Percentiles rank a stretch among this genome's conserved stretches.
These are phyloP conservation scores for Drechmeria coniospora DNA, from an alignment of 2,329 filamentous ascomycete genomes.

Conservation along the genomic window DNA sequence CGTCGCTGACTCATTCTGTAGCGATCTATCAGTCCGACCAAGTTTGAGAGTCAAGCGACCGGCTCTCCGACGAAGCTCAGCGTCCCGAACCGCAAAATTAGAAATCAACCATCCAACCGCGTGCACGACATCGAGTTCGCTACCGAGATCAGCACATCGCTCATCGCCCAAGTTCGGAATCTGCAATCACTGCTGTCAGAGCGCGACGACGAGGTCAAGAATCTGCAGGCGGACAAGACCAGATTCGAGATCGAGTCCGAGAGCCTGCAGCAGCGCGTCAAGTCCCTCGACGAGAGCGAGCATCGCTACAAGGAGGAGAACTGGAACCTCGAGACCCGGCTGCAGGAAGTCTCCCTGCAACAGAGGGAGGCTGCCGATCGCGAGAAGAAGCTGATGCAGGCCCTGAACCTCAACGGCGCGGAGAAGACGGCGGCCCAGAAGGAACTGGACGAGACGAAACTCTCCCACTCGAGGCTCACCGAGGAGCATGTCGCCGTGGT, in stretches of 20 bases:
- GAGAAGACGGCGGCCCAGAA: constrained; percentile 70
- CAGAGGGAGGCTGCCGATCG: constrained; percentile 66
- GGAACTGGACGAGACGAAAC: constrained; percentile 81
- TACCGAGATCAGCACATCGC: constrained; percentile 90
- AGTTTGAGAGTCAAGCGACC: constrained; percentile 71
- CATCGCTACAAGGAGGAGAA: constrained; percentile 97
- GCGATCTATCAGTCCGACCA: constrained; percentile 57
- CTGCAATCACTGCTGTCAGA: constrained; percentile 73
- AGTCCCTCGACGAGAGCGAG: constrained; percentile 80
- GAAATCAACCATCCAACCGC: constrained; percentile 77
- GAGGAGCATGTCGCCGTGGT: constrained; percentile 66
- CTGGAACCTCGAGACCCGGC: constrained; percentile 87
- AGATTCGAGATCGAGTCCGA: constrained; percentile 72
- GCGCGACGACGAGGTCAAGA: constrained; percentile 73
- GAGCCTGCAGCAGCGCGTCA: constrained; percentile 62
- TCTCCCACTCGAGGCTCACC: constrained; percentile 58
- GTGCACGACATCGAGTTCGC: constrained; percentile 96
- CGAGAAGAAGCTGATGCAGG: constrained; percentile 66
- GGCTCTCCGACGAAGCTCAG: constrained; percentile 80
- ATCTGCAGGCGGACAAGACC: constrained; percentile 57
- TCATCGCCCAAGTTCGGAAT: constrained; percentile 86
- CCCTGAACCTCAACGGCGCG: constrained; percentile 49
- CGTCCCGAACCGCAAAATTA: constrained; percentile 72
- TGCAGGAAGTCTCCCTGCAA: constrained; percentile 64
- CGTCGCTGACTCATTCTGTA: constrained; percentile 21